These are phyloP conservation scores for Mortierella sp. DNA, from an alignment of 371 early-diverging fungal genomes.

Conservation along the genomic window DNA sequence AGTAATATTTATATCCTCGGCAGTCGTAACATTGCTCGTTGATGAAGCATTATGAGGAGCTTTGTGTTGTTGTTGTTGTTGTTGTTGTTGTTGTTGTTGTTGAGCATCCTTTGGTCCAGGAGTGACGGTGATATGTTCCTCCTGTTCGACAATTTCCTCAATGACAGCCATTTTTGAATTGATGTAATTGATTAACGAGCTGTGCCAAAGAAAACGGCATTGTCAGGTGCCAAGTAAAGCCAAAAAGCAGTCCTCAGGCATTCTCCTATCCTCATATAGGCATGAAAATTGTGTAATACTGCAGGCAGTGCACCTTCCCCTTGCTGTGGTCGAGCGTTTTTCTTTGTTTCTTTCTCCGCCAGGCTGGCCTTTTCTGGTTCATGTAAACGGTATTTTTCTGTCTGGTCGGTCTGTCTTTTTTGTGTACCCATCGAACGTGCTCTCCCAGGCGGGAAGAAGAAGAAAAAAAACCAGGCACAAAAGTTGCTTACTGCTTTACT, in stretches of 20 bases:
- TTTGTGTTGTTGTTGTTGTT: background rate
- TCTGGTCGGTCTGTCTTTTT: background rate
- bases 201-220: background rate
- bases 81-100: background rate
- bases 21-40: slow-evolving; percentile 1
- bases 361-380: too few species aligned
- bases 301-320: too few species aligned
- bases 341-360: too few species aligned
- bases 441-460: background rate
- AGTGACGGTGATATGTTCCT: background rate
- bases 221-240: background rate
- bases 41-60: background rate
- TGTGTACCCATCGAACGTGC: slow-evolving; percentile 4
- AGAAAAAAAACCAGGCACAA: background rate
- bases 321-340: too few species aligned
- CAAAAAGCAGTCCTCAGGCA: slow-evolving; percentile 1
- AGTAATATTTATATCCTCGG: slow-evolving; percentile 6
- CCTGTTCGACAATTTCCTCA: slow-evolving; percentile 59
- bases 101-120: background rate
- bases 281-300: too few species aligned
- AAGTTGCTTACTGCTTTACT: background rate
- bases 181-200: background rate
- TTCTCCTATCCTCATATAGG: too few species aligned
- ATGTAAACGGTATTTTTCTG: too few species aligned
- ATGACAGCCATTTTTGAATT: slow-evolving; percentile 59